Evolutionary conservation across 176 grass and related monocot genomes (phyloP), one percentile per base, ranked within the genome.

Genomic region (Stipa capillata): DNA sequence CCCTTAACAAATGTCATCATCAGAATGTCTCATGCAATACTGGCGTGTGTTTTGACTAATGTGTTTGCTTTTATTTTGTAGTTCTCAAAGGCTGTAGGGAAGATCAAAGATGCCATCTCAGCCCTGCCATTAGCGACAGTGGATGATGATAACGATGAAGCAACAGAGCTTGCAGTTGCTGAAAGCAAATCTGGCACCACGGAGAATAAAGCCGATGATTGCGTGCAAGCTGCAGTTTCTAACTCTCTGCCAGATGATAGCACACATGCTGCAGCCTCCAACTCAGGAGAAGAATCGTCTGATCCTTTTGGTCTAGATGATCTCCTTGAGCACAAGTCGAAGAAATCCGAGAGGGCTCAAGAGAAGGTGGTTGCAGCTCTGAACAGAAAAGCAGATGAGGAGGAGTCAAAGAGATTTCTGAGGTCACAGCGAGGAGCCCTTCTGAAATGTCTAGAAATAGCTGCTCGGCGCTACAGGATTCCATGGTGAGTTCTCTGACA

Each of bases 301-400:
- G 96, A 98, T 87, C 96, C 96, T 74, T 94, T 95, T 67, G 92
- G 96, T 62, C 85, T 95, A 77, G 96, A 94, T 55, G 35, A 41
- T 76, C 82, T 98, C 11, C 90, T 98, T 63, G 72, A 82, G 21
- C 57, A 55, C 53, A 82, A 81, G 56, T 82, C 88, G 0, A 92
- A 92, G 88, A 93, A 89, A 70, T 72, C 85, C 0, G 85, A 87
- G 57, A 88, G 68, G 73, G 72, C 85, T 56, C 79, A 69, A 74
- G 85, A 36, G 35, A 97, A 94, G 76, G 68, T 20, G 45, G 63
- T 78, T 2, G 65, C 79, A 14, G 25, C 61, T 29, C 59, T 85
- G 78, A 92, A 79, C 62, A 80, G 37, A 13, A 86, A 83, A 58
- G 52, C 59, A 10, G 85, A 51, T 0, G 92, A 94, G 76, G 84